Evolutionary conservation across 2,329 filamentous ascomycete genomes (phyloP).

Genomic region (Aspergillus luchuensis): DNA sequence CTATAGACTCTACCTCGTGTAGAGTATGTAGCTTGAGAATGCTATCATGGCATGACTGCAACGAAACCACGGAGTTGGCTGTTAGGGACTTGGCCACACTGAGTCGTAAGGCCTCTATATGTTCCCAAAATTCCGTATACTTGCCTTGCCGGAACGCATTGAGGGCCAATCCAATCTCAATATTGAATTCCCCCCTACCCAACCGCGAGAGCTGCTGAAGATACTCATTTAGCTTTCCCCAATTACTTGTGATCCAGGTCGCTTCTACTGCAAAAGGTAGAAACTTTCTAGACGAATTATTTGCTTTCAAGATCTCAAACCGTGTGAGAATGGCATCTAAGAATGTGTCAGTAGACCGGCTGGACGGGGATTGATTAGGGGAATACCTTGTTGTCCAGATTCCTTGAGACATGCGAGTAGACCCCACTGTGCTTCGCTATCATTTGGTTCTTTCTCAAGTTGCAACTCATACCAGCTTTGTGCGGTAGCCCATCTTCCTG

Average conservation of each 20-base stretch:
- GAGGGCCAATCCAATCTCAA: constrained; percentile 72
- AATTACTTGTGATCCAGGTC: constrained; percentile 84
- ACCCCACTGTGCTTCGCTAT: constrained; percentile 76
- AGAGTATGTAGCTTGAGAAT: constrained; percentile 85
- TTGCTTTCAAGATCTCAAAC: constrained; percentile 70
- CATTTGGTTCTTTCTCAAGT: constrained; percentile 74
- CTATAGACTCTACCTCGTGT: constrained; percentile 80
- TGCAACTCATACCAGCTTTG: constrained; percentile 98
- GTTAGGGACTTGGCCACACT: constrained; percentile 74
- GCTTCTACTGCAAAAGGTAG: constrained; percentile 87
- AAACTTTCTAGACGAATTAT: constrained; percentile 61
- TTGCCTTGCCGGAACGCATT: constrained; percentile 60
- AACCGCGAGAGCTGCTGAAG: constrained; percentile 45
- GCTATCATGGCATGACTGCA: constrained; percentile 82
- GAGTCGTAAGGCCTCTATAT: constrained; percentile 67
- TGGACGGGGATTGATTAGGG: neutral
- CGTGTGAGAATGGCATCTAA: constrained; percentile 83
- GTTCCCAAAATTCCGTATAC: constrained; percentile 54
- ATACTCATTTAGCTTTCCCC: constrained; percentile 72
- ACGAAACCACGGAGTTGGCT: constrained; percentile 72
- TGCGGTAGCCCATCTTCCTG: constrained; percentile 88
- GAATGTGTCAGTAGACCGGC: neutral
- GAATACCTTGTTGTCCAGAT: constrained; percentile 86
- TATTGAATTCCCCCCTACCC: constrained; percentile 70
- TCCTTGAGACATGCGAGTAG: constrained; percentile 87